phyloP scores from a whole-genome alignment of 2,329 filamentous ascomycete species.

The Calycina marina region DNA sequence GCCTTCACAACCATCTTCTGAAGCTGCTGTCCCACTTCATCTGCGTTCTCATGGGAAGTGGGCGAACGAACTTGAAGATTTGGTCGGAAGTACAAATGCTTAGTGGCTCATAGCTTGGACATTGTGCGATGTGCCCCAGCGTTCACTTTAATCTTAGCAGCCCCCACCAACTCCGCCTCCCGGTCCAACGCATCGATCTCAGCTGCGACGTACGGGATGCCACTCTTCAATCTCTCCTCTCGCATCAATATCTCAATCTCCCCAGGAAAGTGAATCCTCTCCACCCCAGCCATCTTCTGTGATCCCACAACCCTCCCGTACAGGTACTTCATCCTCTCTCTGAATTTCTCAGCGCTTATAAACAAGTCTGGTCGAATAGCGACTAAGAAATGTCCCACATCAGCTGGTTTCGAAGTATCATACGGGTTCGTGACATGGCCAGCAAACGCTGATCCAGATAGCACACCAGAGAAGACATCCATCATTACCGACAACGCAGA shows the following conservation, averaged over 20 bases:
- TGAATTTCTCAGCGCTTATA: slow-evolving; percentile 55
- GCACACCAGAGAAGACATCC: slow-evolving; percentile 72
- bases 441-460: slow-evolving; percentile 67
- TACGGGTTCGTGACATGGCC: slow-evolving; percentile 66
- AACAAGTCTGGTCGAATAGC: slow-evolving; percentile 65
- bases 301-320: slow-evolving; percentile 38
- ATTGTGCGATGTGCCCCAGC: background rate
- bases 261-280: slow-evolving; percentile 45
- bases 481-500: slow-evolving; percentile 70
- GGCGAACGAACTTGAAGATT: too few relatives aligned
- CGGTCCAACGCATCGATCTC: slow-evolving; percentile 41
- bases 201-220: slow-evolving; percentile 43
- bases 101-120: too few relatives aligned
- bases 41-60: too few relatives aligned
- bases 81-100: too few relatives aligned
- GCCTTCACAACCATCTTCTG: too few relatives aligned
- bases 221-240: slow-evolving; percentile 33
- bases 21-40: too few relatives aligned
- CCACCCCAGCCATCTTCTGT: slow-evolving; percentile 39
- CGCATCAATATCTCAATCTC: slow-evolving; percentile 45
- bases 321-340: slow-evolving; percentile 40
- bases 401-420: slow-evolving; percentile 50
- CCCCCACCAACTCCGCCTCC: slow-evolving; percentile 35
- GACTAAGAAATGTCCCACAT: slow-evolving; percentile 62
- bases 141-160: background rate